phyloP scores from a whole-genome alignment of 257 asterid species.

The Nicotiana knightiana region DNA sequence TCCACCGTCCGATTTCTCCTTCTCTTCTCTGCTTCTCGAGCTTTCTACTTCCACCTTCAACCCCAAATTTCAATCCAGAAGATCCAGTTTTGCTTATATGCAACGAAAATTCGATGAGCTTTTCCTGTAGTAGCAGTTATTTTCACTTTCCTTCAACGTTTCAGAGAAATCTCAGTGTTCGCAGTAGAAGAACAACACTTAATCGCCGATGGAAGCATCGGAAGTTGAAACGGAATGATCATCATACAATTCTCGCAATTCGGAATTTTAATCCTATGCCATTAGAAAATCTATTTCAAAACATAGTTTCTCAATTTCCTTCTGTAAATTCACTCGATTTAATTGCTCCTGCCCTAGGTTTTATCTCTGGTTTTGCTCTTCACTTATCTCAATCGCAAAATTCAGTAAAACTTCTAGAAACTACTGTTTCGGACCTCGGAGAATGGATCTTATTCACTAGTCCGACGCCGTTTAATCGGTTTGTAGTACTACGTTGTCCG shows the following conservation, averaged over 20 bases:
- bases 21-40: background rate
- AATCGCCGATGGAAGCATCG: conserved; percentile 62
- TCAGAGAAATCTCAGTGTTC: conserved; percentile 21
- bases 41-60: background rate
- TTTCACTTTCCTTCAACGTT: conserved; percentile 8
- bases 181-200: conserved; percentile 5
- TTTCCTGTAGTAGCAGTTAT: conserved; percentile 21
- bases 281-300: conserved; percentile 39
- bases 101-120: conserved; percentile 31
- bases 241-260: background rate
- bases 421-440: conserved; percentile 33
- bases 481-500: conserved; percentile 79
- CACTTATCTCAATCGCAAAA: conserved; percentile 29
- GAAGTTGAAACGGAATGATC: background rate
- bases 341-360: conserved; percentile 62
- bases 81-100: background rate
- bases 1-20: background rate
- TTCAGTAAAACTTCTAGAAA: background rate
- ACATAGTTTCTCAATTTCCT: conserved; percentile 48
- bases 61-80: background rate
- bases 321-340: conserved; percentile 39
- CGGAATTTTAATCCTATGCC: conserved; percentile 21
- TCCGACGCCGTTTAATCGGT: conserved; percentile 94
- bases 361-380: conserved; percentile 65
- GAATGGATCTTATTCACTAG: conserved; percentile 82